These are phyloP conservation scores for Leptosphaerulina australis DNA, from an alignment of 2,329 filamentous ascomycete species.

Conservation along the genomic window DNA sequence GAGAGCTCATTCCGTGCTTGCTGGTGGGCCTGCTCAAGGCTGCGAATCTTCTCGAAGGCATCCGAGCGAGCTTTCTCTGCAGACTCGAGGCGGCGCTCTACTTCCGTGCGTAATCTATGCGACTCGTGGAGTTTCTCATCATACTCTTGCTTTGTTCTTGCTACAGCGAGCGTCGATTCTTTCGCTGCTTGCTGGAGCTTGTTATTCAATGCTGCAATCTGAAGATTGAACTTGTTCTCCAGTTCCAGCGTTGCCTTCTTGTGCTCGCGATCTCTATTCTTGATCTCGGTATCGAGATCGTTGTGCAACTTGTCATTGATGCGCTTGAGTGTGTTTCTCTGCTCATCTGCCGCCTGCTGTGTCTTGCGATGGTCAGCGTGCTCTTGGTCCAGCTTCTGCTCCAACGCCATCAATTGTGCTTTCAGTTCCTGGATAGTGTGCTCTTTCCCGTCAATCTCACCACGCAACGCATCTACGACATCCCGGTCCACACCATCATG, in stretches of 20 bases:
- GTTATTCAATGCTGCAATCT: conserved; percentile 46
- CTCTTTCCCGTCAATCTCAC: conserved; percentile 76
- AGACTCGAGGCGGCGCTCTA: conserved; percentile 35
- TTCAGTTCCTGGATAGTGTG: conserved; percentile 64
- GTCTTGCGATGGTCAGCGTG: conserved; percentile 72
- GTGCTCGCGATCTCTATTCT: conserved; percentile 53
- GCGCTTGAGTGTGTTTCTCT: conserved; percentile 62
- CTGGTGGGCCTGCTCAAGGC: conserved; percentile 35
- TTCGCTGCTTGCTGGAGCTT: conserved; percentile 43
- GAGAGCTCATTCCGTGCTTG: conserved; percentile 36
- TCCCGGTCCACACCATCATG: conserved; percentile 94
- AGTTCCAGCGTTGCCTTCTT: conserved; percentile 46
- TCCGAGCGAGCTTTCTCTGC: conserved; percentile 37
- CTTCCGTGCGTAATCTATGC: conserved; percentile 29
- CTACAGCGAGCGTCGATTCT: conserved; percentile 34
- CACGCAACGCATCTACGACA: conserved; percentile 82
- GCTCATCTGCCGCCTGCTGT: conserved; percentile 57
- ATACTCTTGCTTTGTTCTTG: conserved; percentile 43
- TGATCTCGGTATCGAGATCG: conserved; percentile 70
- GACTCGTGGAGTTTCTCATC: conserved; percentile 42
- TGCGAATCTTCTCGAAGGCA: conserved; percentile 34
- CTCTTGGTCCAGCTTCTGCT: conserved; percentile 70
- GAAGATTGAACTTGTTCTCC: conserved; percentile 56
- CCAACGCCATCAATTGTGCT: conserved; percentile 59
- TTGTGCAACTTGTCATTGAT: conserved; percentile 74